Evolutionary conservation across 2,329 filamentous ascomycete genomes (phyloP).

Genomic region (Phyllosticta paracitricarpa): DNA sequence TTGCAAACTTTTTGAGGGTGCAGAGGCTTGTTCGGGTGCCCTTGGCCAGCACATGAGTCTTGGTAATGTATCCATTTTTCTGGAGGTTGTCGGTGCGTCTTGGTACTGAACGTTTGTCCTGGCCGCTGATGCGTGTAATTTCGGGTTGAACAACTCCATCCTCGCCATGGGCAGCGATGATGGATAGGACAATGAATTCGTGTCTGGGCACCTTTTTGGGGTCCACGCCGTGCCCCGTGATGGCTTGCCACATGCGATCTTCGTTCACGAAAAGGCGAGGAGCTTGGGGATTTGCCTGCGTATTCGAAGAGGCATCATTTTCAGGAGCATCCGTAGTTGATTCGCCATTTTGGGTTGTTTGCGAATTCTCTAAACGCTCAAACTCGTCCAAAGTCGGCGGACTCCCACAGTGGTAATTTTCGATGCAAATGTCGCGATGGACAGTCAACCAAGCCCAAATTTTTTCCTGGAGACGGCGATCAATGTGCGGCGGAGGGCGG

Average conservation of each 20-base stretch:
- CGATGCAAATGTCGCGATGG: conserved; percentile 47
- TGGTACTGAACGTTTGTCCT: conserved; percentile 57
- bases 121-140: conserved; percentile 44
- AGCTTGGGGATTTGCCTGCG: conserved; percentile 2
- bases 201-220: conserved; percentile 41
- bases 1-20: conserved; percentile 41
- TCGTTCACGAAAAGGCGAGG: conserved; percentile 37
- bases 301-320: not conserved
- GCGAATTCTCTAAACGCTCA: conserved; percentile 24
- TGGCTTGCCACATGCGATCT: conserved; percentile 48
- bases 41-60: conserved; percentile 38
- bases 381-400: conserved; percentile 17
- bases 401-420: not conserved
- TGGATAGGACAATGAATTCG: conserved; percentile 48
- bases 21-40: conserved; percentile 47
- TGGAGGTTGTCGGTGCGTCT: conserved; percentile 48
- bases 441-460: conserved; percentile 49
- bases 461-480: conserved; percentile 42
- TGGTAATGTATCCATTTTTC: conserved; percentile 52
- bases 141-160: conserved; percentile 49
- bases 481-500: conserved; percentile 23
- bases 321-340: not conserved
- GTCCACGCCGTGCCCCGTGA: conserved; percentile 51
- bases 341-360: conserved; percentile 2
- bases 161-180: conserved; percentile 46